Base-by-base conservation (phyloP, 2,329 filamentous ascomycete genomes). In the Dendryphion nanum region DNA sequence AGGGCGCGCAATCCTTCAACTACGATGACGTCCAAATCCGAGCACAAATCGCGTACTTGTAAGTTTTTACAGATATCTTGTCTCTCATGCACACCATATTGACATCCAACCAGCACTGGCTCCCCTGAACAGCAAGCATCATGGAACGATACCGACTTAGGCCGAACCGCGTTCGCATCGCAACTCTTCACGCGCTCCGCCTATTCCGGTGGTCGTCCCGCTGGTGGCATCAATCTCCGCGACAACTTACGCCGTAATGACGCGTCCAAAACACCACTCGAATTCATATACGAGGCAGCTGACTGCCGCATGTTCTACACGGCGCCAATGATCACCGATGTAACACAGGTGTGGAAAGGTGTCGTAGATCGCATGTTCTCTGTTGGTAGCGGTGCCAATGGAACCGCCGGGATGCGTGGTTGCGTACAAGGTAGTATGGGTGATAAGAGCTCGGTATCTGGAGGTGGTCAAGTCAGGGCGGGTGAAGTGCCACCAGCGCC, bases 301-400 rank as follows among this genome's bases (percentile, higher is more conserved):
- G 66, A 68, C 36, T 69, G 65, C 44, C 50, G 63, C 17, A 56
- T 68, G 51, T 70, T 59, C 40, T 68, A 67, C 43, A 68, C 64
- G 1, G 51, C 57, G 7, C 44, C 46, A 2, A 66, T 65, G 62
- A 45, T 66, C 16, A 46, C 40, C 4, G 52, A 63, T 35, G 64
- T 68, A 12, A 61, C 55, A 13, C 42, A 52, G 17, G 47, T 68
- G n/a, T 70, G 67, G 67, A 57, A 60, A 35, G 51, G 51, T 5
- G 64, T 61, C n/a, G 63, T 55, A 29, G 57, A 64, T 32, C 48
- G 58, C 16, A 59, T 60, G 53, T 69, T 65, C 15, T n/a, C n/a
- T n/a, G n/a, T n/a, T n/a, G n/a, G n/a, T n/a, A 24, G 33, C 3
- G 23, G 6, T 5, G 33, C 44, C 3, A 55, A 54, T 30, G 49